Evolutionary conservation across 257 asterid species (phyloP).

Genomic region (Datura wrightii): DNA sequence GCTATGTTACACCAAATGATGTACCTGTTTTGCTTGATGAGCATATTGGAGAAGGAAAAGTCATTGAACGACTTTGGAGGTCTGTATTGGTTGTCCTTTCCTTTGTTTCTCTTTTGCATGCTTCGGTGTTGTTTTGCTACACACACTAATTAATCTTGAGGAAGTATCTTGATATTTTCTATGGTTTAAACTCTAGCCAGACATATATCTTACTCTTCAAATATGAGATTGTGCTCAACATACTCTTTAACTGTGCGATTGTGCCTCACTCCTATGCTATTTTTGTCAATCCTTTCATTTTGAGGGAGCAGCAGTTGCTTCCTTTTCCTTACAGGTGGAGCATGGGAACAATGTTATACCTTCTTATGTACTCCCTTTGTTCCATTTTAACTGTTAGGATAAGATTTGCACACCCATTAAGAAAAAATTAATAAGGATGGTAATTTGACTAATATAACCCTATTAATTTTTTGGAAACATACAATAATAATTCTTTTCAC

Average conservation of each 20-base stretch:
- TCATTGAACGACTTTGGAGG: slow-evolving; percentile 91
- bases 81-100: slow-evolving; percentile 39
- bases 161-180: slow-evolving; percentile 7
- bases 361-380: neutral
- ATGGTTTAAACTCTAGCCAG: neutral
- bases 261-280: neutral
- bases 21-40: slow-evolving; percentile 79
- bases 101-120: neutral
- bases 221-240: slow-evolving; percentile 13
- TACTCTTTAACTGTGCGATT: neutral
- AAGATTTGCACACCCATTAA: too few relatives aligned
- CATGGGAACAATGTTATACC: slow-evolving; percentile 7
- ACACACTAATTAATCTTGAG: neutral
- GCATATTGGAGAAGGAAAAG: slow-evolving; percentile 82
- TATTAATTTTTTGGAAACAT: too few relatives aligned
- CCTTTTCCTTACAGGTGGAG: slow-evolving; percentile 1
- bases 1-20: slow-evolving; percentile 92
- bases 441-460: too few relatives aligned
- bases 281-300: neutral
- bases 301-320: slow-evolving; percentile 16
- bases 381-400: too few relatives aligned
- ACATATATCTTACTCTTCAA: neutral
- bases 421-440: too few relatives aligned
- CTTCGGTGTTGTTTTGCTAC: neutral
- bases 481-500: too few relatives aligned